Conservation (phyloP, 1,284 basidiomycete species). For the Malassezia caprae region DNA sequence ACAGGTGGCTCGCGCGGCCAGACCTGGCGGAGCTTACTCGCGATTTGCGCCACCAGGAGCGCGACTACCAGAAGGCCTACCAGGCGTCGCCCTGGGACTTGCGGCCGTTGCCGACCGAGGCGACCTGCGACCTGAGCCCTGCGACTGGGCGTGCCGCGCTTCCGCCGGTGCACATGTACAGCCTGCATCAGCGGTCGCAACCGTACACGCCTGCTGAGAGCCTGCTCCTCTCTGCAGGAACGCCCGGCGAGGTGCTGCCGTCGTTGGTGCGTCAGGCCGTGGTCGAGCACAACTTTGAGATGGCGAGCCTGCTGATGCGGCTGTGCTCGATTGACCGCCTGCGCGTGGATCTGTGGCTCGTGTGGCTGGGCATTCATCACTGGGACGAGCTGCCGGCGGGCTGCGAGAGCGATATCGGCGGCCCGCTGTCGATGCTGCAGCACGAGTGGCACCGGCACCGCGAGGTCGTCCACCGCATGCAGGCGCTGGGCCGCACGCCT, state of each 20-base stretch:
- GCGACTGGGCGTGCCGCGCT: too few species aligned
- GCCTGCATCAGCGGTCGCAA: not conserved
- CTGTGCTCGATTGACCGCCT: conserved; percentile 40
- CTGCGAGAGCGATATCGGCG: not conserved
- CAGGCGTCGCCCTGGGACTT: not conserved
- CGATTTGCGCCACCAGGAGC: conserved; percentile 27
- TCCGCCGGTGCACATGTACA: not conserved
- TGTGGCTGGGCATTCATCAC: conserved; percentile 32
- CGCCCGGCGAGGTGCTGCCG: not conserved
- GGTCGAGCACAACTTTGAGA: conserved; percentile 37
- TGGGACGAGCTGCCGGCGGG: not conserved
- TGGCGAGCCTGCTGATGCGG: conserved; percentile 28
- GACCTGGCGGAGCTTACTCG: conserved; percentile 32
- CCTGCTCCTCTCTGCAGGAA: not conserved
- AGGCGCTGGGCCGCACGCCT: not conserved
- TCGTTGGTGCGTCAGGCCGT: conserved; percentile 36
- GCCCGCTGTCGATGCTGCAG: conserved; percentile 7
- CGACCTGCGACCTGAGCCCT: not conserved
- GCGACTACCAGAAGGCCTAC: conserved; percentile 18
- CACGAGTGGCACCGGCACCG: conserved; percentile 11
- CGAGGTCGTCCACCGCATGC: not conserved
- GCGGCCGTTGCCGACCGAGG: not conserved
- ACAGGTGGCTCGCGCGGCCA: conserved; percentile 27
- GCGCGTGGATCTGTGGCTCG: conserved; percentile 35
- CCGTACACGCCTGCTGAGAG: not conserved